Evolutionary conservation across 1,139 yeast species (phyloP).

Genomic region (Geotrichum candidum): DNA sequence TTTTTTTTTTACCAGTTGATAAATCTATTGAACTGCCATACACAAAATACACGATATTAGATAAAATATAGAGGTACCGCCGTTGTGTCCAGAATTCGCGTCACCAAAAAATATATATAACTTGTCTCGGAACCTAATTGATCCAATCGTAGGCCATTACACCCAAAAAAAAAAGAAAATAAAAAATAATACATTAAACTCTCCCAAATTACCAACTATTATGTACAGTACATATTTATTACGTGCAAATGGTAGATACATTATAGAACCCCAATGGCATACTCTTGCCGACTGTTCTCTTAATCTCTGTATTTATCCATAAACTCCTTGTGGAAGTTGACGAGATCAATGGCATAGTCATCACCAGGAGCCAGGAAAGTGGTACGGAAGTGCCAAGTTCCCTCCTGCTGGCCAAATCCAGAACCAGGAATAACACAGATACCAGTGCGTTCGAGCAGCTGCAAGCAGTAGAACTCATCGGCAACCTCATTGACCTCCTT

Average conservation of each 20-base stretch:
- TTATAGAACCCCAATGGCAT: too few species aligned
- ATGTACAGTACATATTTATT: too few species aligned
- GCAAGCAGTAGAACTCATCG: slow-evolving; percentile 84
- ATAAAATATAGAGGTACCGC: too few species aligned
- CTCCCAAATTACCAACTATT: too few species aligned
- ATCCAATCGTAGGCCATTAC: too few species aligned
- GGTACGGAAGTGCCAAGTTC: slow-evolving; percentile 87
- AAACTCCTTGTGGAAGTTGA: slow-evolving; percentile 66
- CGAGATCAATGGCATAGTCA: slow-evolving; percentile 78
- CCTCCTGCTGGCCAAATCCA: slow-evolving; percentile 89
- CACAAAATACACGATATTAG: too few species aligned
- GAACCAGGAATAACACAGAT: slow-evolving; percentile 96
- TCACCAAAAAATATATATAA: too few species aligned
- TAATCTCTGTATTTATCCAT: slow-evolving; percentile 46
- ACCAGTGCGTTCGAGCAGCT: slow-evolving; percentile 81
- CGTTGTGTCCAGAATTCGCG: too few species aligned
- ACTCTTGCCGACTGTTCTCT: neutral
- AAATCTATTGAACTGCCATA: too few species aligned
- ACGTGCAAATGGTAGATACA: too few species aligned
- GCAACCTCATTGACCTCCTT: slow-evolving; percentile 47
- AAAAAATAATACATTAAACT: neutral
- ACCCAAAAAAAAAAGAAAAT: neutral
- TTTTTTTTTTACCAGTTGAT: too few species aligned
- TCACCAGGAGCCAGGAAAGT: slow-evolving; percentile 94
- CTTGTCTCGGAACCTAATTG: too few species aligned